A percentile compares a stretch with the other conserved stretches of the same genome.
Conservation (phyloP, 2,329 filamentous ascomycete species). For the Phaeosphaeria sp. region DNA sequence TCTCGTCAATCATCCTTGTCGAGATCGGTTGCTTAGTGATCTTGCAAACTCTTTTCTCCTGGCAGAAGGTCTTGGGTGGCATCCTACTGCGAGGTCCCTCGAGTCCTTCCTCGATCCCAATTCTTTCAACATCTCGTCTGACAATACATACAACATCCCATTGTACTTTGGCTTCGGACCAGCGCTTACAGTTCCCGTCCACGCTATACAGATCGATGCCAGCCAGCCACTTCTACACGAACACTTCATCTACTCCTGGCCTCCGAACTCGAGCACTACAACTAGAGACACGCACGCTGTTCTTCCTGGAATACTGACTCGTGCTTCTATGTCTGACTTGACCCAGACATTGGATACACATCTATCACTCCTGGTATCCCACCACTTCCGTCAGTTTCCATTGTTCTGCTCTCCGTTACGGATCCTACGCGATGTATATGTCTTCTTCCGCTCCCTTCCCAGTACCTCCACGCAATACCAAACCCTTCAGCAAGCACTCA, state of each 20-base stretch:
- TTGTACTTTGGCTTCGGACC: constrained; percentile 45
- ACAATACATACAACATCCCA: constrained; percentile 35
- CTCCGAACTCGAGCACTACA: constrained; percentile 24
- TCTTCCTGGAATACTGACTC: constrained; percentile 42
- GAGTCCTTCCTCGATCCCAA: constrained; percentile 30
- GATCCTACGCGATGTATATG: constrained; percentile 43
- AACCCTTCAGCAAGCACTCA: constrained; percentile 43
- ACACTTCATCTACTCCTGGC: constrained; percentile 48
- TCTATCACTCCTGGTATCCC: constrained; percentile 39
- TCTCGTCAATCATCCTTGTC: constrained; percentile 45
- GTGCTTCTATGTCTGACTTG: constrained; percentile 24
- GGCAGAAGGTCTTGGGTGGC: constrained; percentile 43
- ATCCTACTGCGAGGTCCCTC: constrained; percentile 39
- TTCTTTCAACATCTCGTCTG: constrained; percentile 21
- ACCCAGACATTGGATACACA: constrained; percentile 36
- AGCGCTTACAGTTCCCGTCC: constrained; percentile 30
- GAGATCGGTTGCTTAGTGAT: constrained; percentile 39
- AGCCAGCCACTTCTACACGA: constrained; percentile 32
- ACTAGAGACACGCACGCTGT: constrained; percentile 36
- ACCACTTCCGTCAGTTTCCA: constrained; percentile 45
- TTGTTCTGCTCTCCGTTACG: constrained; percentile 41
- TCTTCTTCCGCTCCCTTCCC: constrained; percentile 35
- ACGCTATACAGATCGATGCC: constrained; percentile 30
- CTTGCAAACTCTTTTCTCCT: constrained; percentile 34
- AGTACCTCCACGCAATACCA: constrained; percentile 19